Conservation (phyloP, 371 early-diverging fungal genomes). For the Lichtheimia corymbifera region DNA sequence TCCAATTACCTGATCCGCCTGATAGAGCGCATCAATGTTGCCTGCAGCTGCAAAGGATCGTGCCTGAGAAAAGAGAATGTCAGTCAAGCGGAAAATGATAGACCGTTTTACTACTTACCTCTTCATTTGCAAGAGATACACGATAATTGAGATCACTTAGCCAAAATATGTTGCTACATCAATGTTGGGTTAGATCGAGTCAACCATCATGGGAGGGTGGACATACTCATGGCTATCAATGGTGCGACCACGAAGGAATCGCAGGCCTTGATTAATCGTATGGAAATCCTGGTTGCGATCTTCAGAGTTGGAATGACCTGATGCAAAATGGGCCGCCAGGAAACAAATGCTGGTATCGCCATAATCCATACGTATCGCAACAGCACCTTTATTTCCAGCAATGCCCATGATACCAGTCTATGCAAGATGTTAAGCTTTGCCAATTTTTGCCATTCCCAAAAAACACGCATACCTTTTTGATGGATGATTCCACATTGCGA, state of each 20-base stretch:
- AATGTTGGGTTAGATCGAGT: too few species aligned
- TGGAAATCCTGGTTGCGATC: slow-evolving; percentile 88
- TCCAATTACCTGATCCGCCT: slow-evolving; percentile 52
- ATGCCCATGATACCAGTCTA: slow-evolving; percentile 82
- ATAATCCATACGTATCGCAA: slow-evolving; percentile 83
- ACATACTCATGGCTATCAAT: slow-evolving; percentile 77
- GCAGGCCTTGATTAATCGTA: slow-evolving; percentile 74
- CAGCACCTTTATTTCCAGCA: slow-evolving; percentile 89
- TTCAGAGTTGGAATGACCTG: slow-evolving; percentile 72
- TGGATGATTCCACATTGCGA: slow-evolving; percentile 79
- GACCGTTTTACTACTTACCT: slow-evolving; percentile 43
- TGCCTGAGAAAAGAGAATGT: slow-evolving; percentile 21
- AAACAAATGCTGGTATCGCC: slow-evolving; percentile 88
- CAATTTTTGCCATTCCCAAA: background rate
- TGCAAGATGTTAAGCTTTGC: background rate
- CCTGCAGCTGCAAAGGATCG: slow-evolving; percentile 33
- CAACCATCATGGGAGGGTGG: too few species aligned
- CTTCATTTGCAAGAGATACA: slow-evolving; percentile 70
- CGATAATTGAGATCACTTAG: slow-evolving; percentile 93
- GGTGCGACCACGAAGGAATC: slow-evolving; percentile 68
- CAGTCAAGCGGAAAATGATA: slow-evolving; percentile 7
- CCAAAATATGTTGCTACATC: slow-evolving; percentile 75
- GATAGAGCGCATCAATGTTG: slow-evolving; percentile 42
- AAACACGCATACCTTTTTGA: slow-evolving; percentile 63
- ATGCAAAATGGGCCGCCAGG: slow-evolving; percentile 92